Evolutionary conservation across 345 rosid genomes (phyloP), one percentile per base, ranked within the genome.

Genomic region (Erodium maritimum): DNA sequence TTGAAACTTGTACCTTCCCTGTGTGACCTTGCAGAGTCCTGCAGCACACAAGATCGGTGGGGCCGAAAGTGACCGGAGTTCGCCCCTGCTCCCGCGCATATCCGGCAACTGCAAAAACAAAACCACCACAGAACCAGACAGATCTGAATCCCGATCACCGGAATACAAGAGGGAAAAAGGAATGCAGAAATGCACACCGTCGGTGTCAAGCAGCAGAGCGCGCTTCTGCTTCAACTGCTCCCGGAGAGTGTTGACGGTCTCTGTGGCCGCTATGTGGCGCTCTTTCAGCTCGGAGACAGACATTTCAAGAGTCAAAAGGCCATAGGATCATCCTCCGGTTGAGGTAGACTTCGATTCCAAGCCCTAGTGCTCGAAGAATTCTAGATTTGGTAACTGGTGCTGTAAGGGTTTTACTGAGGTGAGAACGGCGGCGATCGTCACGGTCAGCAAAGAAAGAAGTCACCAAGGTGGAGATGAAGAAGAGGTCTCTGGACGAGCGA

Each of bases 21-120:
- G 96, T 83, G 72, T 89, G 99, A 51, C 99, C 97, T 67, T 89
- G 99, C 71, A 93, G 82, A 61, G 88, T 87, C 68, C 99, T 73
- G 77, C 97, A 89, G 23, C 97, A 93, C 34, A 93, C 97, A 79
- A 89, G 84, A 83, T 87, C 99, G 70, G 91, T 89, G 0, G 85
- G 79, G 24, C 90, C 90, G 62, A 93, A 85, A 65, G 71, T 83
- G 53, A 93, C 90, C 52, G 80, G 84, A 75, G 76, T 33, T 70
- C 67, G 78, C 25, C 87, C 88, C 63, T 83, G 97, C 42, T 80
- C 66, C 74, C 54, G 72, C 52, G 95, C 82, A 64, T 85, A 82
- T 8, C 67, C 80, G 14, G 91, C 81, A 72, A 89, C 99, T 93
- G 74, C 68, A 68, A 64, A 21, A 62, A 50, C 63, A 34, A 17